Evolutionary conservation across 176 grass and related monocot genomes (phyloP), one percentile per base, ranked within the genome.

Genomic region (Triticum timopheevii): DNA sequence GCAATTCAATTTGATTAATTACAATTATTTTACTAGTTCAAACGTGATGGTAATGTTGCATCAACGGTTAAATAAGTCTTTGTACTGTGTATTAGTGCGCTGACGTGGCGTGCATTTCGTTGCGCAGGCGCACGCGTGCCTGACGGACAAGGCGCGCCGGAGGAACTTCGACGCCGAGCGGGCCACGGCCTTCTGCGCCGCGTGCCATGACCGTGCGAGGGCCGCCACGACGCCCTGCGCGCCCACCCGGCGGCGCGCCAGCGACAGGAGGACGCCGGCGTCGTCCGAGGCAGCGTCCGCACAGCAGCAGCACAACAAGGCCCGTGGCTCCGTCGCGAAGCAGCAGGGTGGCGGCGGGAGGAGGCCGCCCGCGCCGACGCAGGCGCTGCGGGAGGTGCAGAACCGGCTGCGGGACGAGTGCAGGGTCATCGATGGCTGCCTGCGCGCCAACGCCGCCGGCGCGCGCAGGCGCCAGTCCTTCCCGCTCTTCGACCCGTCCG

Each of bases 401-500:
- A 85, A 85, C 63, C 85, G 88, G 73, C 56, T 98, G 49, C 88
- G 86, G 10, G 87, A 94, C 35, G 92, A 98, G 61, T 96, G 93
- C 27, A 63, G 82, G 40, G 77, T 96, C 59, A 94, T 96, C 61
- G 96, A 98, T 36, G 54, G 45, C 49, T 98, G 88, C 74, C 88
- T 98, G 61, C 62, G 75, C 20, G 78, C 79, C 69, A 90, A 90
- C 80, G 33, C 27, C 36, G 59, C 35, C 45, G 52, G n/a, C 78
- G 88, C 88, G 20, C 76, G 76, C 17, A 81, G 85, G 5, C 85
- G 81, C 76, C 82, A 84, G 66, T 90, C 92, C 20, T 83, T 79
- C 79, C 96, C 92, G 63, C 50, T 96, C 36, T 98, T 98, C 80
- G 88, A 98, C 69, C 94, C 94, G 1, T 84, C 89, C 40, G 87